Evolutionary conservation across 1,139 yeast species (phyloP).

Genomic region (Magnusiomyces ingens): DNA sequence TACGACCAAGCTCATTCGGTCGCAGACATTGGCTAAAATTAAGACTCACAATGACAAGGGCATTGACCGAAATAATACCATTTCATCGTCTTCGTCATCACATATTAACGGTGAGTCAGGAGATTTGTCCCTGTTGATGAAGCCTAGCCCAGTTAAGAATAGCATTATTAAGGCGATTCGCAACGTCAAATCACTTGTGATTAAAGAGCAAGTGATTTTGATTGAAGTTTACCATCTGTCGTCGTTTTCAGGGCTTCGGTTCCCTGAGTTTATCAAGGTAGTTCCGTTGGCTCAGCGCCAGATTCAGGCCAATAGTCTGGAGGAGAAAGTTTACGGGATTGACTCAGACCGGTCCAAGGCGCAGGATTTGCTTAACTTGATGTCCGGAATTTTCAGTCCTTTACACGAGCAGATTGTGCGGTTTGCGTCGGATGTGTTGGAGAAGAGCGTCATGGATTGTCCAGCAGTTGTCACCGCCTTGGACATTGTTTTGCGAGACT

Average conservation of each 20-base stretch:
- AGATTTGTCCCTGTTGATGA: constrained; percentile 10
- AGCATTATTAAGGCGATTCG: constrained; percentile 27
- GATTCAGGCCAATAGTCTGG: constrained; percentile 28
- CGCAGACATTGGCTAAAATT: constrained; percentile 29
- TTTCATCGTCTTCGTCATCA: constrained; percentile 1
- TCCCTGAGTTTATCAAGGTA: constrained; percentile 42
- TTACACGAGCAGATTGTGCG: constrained; percentile 41
- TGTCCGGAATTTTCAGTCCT: constrained; percentile 52
- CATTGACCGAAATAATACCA: constrained; percentile 7
- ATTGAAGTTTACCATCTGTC: constrained; percentile 62
- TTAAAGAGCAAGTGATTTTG: constrained; percentile 60
- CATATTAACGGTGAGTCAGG: constrained; percentile 2
- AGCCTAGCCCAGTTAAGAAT: constrained; percentile 11
- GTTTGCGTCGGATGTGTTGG: constrained; percentile 32
- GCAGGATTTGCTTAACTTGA: constrained; percentile 44
- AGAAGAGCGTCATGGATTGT: constrained; percentile 36
- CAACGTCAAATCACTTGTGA: constrained; percentile 37
- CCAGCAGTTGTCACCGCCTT: constrained; percentile 41
- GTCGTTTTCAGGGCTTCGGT: constrained; percentile 41
- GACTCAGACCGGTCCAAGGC: constrained; percentile 52
- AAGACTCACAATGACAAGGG: constrained; percentile 14
- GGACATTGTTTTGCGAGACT: constrained; percentile 34
- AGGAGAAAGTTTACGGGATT: constrained; percentile 31
- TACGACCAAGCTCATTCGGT: constrained; percentile 21
- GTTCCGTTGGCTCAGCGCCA: constrained; percentile 34